Base-by-base conservation (phyloP, 768 basidiomycete genomes). In the Boletus barrowsii region DNA sequence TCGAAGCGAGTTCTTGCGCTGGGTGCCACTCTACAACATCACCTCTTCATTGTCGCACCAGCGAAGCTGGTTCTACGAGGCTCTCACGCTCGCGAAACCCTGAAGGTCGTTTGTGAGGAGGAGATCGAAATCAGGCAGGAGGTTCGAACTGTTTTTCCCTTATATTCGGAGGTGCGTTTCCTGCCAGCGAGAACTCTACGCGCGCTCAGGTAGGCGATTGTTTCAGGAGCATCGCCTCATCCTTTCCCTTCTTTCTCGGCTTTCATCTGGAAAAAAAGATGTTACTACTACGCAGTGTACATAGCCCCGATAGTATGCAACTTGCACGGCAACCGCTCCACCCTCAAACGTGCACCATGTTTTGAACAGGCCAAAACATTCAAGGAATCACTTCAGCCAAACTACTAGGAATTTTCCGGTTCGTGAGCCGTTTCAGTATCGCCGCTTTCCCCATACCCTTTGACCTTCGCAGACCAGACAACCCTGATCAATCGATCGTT, bases 301-400 rank as follows among this genome's bases (percentile, higher is more conserved):
- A n/a, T n/a, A n/a, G n/a, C n/a, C n/a, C n/a, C n/a, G n/a, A n/a
- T n/a, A n/a, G n/a, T n/a, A n/a, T n/a, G n/a, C n/a, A n/a, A n/a
- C n/a, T n/a, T 84, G n/a, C 66, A 75, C 11, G 58, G 64, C 14
- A 72, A 68, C 29, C 87, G 85, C 64, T 67, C 61, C 10, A 73
- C 70, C 5, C 63, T 86, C 41, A 62, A 83, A 29, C 68, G 68
- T 5, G 83, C 87, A 3, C 76, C 87, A 22, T 81, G 87, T 18
- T 91, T 83, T 57, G 88, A 91, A 58, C 88, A 91, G 71, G 81
- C 88, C 36, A 76, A 85, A 60, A 80, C 80, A 10, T 78, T 90
- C 51, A 77, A 76, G 51, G 79, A 83, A 45, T 93, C 91, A 91
- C 73, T 93, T 32, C 66, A 89, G n/a, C 90, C 90, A 4, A 73